Percentiles rank a stretch among this genome's conserved stretches.
Evolutionary conservation across 2,329 filamentous ascomycete genomes (phyloP).

Genomic region (Alternaria novae-zelandiae): DNA sequence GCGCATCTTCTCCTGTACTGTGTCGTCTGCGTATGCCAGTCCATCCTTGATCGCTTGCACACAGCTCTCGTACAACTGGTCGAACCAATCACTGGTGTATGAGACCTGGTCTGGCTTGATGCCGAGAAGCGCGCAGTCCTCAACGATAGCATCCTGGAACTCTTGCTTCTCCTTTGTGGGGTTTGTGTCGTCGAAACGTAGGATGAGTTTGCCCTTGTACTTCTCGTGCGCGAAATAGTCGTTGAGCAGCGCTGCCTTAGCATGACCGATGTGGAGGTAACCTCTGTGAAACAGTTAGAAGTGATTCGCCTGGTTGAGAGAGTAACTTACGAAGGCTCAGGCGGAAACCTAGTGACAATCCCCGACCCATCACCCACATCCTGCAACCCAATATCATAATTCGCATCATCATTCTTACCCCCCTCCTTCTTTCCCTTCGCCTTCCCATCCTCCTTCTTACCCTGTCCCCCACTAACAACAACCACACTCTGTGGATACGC

Average conservation of each 20-base stretch:
- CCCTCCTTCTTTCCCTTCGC: slow-evolving; percentile 68
- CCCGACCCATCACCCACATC: slow-evolving; percentile 76
- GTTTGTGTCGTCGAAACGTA: slow-evolving; percentile 97
- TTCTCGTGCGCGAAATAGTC: slow-evolving; percentile 96
- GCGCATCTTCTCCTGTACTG: slow-evolving; percentile 86
- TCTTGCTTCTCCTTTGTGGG: slow-evolving; percentile 97
- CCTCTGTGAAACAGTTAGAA: slow-evolving; percentile 54
- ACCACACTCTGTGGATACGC: slow-evolving; percentile 79
- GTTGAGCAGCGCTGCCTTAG: slow-evolving; percentile 90
- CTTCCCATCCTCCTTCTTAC: slow-evolving; percentile 61
- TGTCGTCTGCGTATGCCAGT: slow-evolving; percentile 93
- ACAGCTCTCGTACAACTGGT: slow-evolving; percentile 86
- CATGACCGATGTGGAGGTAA: slow-evolving; percentile 94
- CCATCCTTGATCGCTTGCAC: slow-evolving; percentile 85
- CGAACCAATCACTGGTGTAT: slow-evolving; percentile 95
- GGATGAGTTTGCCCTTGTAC: slow-evolving; percentile 87
- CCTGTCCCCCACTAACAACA: slow-evolving; percentile 56
- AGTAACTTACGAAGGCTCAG: slow-evolving; percentile 79
- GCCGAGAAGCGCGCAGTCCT: slow-evolving; percentile 89
- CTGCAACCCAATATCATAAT: slow-evolving; percentile 85
- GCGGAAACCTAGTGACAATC: slow-evolving; percentile 90
- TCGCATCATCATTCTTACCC: slow-evolving; percentile 77
- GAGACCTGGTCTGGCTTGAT: slow-evolving; percentile 86
- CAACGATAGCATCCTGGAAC: slow-evolving; percentile 90
- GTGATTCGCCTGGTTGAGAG: background rate